These are phyloP conservation scores for Lippia alba DNA, from an alignment of 305 asterid genomes.

Conservation along the genomic window DNA sequence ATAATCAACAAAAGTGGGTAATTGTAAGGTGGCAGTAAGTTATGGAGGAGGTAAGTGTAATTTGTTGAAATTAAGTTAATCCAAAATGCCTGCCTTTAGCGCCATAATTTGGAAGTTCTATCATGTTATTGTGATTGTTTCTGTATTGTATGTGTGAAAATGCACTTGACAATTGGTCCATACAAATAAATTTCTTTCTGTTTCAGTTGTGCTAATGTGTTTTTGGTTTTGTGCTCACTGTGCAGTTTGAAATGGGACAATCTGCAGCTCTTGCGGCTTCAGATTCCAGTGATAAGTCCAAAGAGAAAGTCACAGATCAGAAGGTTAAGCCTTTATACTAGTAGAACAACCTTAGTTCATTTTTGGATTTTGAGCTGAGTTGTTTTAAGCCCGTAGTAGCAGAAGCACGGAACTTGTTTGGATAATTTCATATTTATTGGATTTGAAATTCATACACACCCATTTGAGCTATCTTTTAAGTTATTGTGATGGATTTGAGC, in stretches of 20 bases:
- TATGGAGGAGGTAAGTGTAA: too few species aligned
- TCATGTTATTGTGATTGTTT: constrained; percentile 2
- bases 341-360: not conserved
- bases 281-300: constrained; percentile 89
- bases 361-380: too few species aligned
- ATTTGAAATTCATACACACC: not conserved
- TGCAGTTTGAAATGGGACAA: constrained; percentile 80
- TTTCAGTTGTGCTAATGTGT: constrained; percentile 20
- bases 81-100: not conserved
- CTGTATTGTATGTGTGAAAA: not conserved
- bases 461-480: not conserved
- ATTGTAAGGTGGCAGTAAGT: too few species aligned
- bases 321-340: constrained; percentile 56
- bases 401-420: not conserved
- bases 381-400: too few species aligned
- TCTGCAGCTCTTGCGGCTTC: constrained; percentile 53
- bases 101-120: not conserved
- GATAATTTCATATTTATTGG: not conserved
- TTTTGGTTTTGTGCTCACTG: constrained; percentile 21
- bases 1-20: too few species aligned
- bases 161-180: not conserved
- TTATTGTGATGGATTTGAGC: not conserved
- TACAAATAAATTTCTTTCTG: not conserved
- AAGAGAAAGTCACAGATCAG: constrained; percentile 75
- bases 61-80: not conserved